Evolutionary conservation across 768 basidiomycete species (phyloP), one percentile per base, ranked within the genome.

Genomic region (Chiua virens): DNA sequence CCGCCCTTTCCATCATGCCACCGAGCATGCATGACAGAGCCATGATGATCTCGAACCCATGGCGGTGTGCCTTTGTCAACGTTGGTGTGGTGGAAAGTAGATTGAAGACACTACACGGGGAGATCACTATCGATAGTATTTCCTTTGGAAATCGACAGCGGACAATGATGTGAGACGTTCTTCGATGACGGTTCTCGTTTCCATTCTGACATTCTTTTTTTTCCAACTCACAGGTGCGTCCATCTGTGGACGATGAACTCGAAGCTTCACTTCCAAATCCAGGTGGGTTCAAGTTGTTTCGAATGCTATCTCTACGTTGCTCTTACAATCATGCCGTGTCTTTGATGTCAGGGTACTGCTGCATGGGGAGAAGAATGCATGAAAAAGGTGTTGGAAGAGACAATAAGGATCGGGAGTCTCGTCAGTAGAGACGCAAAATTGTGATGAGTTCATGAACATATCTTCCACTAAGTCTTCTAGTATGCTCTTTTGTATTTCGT

Each of bases 291-390:
- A n/a, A n/a, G n/a, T n/a, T 6, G 2, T 23, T 8, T 14, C 10
- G 14, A 8, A 27, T 36, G 15, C 7, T 15, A 34, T 34, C 23
- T 6, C 7, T 18, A 11, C 20, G 8, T n/a, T 2, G 9, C 37
- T 25, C 15, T 49, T 5, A 48, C 14, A 0, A 8, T 34, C 6
- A 5, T 34, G 14, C 15, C 34, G 7, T 34, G 6, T 3, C 35
- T 9, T 17, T 27, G 13, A 41, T 45, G 36, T 34, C n/a, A 61
- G 60, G 60, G 56, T 7, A 50, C 56, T 21, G 50, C 56, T 15
- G 60, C 56, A 5, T 62, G 60, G 60, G 60, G 60, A 22, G 56
- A 59, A 35, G 56, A 55, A 30, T 50, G 48, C 25, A 59, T 59
- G 1, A 48, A 44, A 30, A 48, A 25, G 20, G 2, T 61, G 43